A percentile compares a stretch with the other conserved stretches of the same genome.
These are phyloP conservation scores for Cryphonectria parasitica DNA, from an alignment of 2,329 filamentous ascomycete species.

Conservation along the genomic window DNA sequence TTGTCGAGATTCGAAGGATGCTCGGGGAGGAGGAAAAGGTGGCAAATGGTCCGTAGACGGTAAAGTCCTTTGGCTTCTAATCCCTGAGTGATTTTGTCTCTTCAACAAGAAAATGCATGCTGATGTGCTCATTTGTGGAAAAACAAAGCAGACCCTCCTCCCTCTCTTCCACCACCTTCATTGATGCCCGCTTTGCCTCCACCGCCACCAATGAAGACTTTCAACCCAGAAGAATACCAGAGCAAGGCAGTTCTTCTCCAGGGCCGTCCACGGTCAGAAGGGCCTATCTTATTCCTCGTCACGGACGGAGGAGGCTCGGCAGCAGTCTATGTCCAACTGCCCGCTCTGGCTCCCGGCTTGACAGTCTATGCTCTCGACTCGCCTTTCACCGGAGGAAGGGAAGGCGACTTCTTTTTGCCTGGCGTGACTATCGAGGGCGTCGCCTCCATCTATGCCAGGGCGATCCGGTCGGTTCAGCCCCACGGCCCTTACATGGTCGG, in stretches of 20 bases:
- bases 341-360: conserved; percentile 4
- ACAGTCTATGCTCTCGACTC: conserved; percentile 17
- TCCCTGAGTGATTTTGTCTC: not conserved
- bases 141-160: not conserved
- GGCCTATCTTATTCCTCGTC: conserved; percentile 13
- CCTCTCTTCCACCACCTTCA: not conserved
- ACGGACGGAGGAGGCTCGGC: conserved; percentile 22
- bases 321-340: conserved; percentile 19
- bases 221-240: not conserved
- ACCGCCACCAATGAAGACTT: not conserved
- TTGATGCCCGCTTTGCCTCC: not conserved
- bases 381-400: conserved; percentile 10
- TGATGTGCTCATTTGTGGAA: not conserved
- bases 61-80: conserved; percentile 2
- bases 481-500: conserved; percentile 27
- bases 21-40: not conserved
- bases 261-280: not conserved
- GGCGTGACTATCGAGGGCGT: conserved; percentile 8
- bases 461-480: conserved; percentile 21
- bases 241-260: conserved; percentile 16
- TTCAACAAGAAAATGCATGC: not conserved
- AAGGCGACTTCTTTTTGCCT: conserved; percentile 3
- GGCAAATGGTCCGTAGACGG: not conserved
- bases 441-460: not conserved
- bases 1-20: not conserved